Base-by-base conservation (phyloP, 257 asterid genomes). In the Coffea canephora region DNA sequence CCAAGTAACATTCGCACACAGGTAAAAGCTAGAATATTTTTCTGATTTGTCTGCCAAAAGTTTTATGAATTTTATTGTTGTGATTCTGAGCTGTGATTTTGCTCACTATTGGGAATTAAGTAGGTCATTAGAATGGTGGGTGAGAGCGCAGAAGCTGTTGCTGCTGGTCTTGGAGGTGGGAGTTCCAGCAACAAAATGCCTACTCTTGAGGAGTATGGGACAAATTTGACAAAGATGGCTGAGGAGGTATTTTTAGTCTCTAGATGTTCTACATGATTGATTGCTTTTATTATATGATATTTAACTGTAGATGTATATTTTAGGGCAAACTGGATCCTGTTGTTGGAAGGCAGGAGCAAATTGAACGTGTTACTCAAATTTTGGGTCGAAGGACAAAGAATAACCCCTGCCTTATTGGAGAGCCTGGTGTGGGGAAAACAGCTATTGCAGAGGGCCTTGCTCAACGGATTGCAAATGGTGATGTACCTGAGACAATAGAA, bases 361-460 rank as follows among this genome's bases (percentile, higher is more conserved):
- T 95, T 82, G 98, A 95, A 87, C 98, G 99, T 50, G 99, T 95
- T 54, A 93, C 97, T 62, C 99, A 95, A 88, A 95, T 95, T 84
- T 80, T 95, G 90, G 99, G 99, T 41, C 90, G 99, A 73, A 92
- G 99, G 34, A 95, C 99, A 27, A 95, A 95, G 81, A 95, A 95
- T 77, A 95, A 95, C 84, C 99, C 99, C 23, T 95, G 99, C 83
- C 99, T 95, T 82, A 92, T 95, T 82, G 99, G 99, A 85, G 99
- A 95, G 85, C 99, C 99, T 48, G 99, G 99, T 82, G 99, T 95
- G 34, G 99, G 99, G 39, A 95, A 95, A 90, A 95, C 99, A 82
- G 99, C 99, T 74, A 92, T 95, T 82, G 99, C 99, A 31, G 99
- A 95, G 86, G 98, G 99, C 48, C 93, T 95, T 71, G 99, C 99